Conservation (phyloP, 306 rosid genomes). For the cucumber (Cucumis sativus) region Cucumber_9930_V3 NC_026661.2:22196001-22196500, state of each 20-base stretch:
- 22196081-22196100: conserved; percentile 4
- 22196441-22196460: conserved; percentile 35
- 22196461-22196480: conserved; percentile 16
- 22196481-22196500: conserved; percentile 17
- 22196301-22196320: conserved; percentile 10
- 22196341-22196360: neutral
- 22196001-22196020: neutral
- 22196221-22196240: neutral
- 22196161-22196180: conserved; percentile 7
- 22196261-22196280: conserved; percentile 15
- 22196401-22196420: conserved; percentile 18
- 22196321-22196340: conserved; percentile 11
- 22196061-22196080: conserved; percentile 4
- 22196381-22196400: neutral
- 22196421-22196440: conserved; percentile 36
- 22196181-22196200: neutral
- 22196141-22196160: conserved; percentile 9
- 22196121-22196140: conserved; percentile 11
- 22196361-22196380: neutral
- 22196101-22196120: conserved; percentile 26
- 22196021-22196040: neutral
- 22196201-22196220: conserved; percentile 10
- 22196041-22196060: conserved; percentile 11
- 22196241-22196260: conserved; percentile 10
- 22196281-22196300: conserved; percentile 22